Conservation (phyloP, 2,329 filamentous ascomycete species). For the Aspergillus pseudoviridinutans region DNA sequence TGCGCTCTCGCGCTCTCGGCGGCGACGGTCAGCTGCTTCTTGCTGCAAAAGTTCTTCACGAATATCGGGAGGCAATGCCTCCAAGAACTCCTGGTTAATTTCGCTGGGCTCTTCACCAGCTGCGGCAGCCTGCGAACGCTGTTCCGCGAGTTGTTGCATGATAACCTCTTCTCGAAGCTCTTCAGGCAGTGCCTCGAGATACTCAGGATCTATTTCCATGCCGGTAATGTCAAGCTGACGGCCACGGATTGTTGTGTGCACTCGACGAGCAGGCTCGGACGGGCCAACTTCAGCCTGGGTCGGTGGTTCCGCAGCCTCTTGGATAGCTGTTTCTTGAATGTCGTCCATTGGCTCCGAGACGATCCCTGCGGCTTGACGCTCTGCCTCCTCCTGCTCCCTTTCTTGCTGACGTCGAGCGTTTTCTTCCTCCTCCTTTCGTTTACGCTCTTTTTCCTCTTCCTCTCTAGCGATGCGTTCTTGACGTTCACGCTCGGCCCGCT, state of each 20-base stretch:
- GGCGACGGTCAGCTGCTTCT: slow-evolving; percentile 82
- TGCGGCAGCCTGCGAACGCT: slow-evolving; percentile 71
- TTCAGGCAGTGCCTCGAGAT: slow-evolving; percentile 94
- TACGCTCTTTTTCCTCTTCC: slow-evolving; percentile 68
- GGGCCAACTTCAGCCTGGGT: slow-evolving; percentile 44
- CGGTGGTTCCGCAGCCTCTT: slow-evolving; percentile 28
- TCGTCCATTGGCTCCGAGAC: slow-evolving; percentile 68
- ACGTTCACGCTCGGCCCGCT: slow-evolving; percentile 58
- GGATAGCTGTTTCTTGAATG: slow-evolving; percentile 54
- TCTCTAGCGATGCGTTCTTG: slow-evolving; percentile 63
- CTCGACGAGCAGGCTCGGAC: slow-evolving; percentile 53
- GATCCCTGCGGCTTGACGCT: slow-evolving; percentile 45
- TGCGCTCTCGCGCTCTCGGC: slow-evolving; percentile 77
- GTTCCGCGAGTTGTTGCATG: slow-evolving; percentile 78
- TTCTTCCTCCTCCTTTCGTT: slow-evolving; percentile 64
- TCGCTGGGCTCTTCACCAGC: slow-evolving; percentile 60
- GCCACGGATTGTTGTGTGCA: slow-evolving; percentile 80
- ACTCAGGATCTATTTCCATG: slow-evolving; percentile 89
- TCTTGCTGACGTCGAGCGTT: slow-evolving; percentile 60
- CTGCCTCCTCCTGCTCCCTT: slow-evolving; percentile 59
- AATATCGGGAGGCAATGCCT: slow-evolving; percentile 85
- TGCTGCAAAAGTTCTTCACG: slow-evolving; percentile 86
- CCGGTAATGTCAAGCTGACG: slow-evolving; percentile 90
- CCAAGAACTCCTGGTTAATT: slow-evolving; percentile 88
- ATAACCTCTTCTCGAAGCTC: slow-evolving; percentile 96